These are phyloP conservation scores for Piper longum DNA, from an alignment of 164 flowering plant genomes.

Conservation along the genomic window DNA sequence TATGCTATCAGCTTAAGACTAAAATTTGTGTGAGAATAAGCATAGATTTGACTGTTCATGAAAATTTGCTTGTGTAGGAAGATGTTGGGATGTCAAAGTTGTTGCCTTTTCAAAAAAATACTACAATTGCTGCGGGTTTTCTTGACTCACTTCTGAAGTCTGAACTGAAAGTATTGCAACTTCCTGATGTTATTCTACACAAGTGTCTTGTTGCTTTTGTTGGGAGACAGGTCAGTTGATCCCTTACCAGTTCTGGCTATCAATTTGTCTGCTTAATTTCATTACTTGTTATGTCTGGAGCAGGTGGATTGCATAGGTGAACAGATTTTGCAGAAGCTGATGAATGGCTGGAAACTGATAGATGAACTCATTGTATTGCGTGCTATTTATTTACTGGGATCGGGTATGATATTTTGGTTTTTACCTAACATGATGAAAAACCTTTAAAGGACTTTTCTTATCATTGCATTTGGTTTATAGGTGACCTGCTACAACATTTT, in stretches of 20 bases:
- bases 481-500: conserved; percentile 95
- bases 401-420: conserved; percentile 36
- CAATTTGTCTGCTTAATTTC: not conserved
- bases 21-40: not conserved
- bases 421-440: not conserved
- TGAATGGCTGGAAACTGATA: conserved; percentile 90
- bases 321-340: conserved; percentile 62
- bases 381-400: conserved; percentile 82
- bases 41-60: not conserved
- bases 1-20: too few relatives aligned
- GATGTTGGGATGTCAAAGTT: conserved; percentile 45
- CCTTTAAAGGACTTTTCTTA: not conserved
- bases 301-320: conserved; percentile 83
- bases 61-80: conserved; percentile 33
- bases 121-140: conserved; percentile 65
- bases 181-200: conserved; percentile 73
- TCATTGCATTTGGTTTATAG: conserved; percentile 19
- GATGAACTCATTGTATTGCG: conserved; percentile 88
- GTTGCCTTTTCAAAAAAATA: conserved; percentile 78
- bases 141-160: conserved; percentile 50
- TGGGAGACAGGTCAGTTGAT: conserved; percentile 57
- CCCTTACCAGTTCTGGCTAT: not conserved
- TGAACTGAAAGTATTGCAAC: conserved; percentile 50
- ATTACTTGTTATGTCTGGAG: conserved; percentile 2
- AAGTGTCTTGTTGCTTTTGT: conserved; percentile 72